A percentile compares a stretch with the other conserved stretches of the same genome.
Evolutionary conservation across 1,284 basidiomycete genomes (phyloP).

Genomic region (Vanrija sp.): DNA sequence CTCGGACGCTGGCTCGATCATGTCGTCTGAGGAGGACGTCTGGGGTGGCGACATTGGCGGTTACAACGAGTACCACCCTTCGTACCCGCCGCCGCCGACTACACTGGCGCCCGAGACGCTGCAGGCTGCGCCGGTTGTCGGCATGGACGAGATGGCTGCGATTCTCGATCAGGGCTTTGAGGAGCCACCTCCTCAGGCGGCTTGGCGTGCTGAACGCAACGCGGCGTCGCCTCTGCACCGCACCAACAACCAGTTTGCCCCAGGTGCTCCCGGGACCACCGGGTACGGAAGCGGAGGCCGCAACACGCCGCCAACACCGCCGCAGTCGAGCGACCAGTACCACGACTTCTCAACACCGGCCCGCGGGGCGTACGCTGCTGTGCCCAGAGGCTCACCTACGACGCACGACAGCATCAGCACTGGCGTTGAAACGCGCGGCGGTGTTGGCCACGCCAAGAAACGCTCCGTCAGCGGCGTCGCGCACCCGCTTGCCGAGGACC

Average conservation of each 20-base stretch:
- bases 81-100: slow-evolving; percentile 78
- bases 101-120: slow-evolving; percentile 57
- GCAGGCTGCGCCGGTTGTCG: slow-evolving; percentile 54
- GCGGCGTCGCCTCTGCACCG: slow-evolving; percentile 29
- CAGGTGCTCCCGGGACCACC: background rate
- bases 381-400: slow-evolving; percentile 2
- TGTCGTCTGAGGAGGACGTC: slow-evolving; percentile 86
- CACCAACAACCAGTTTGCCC: slow-evolving; percentile 5
- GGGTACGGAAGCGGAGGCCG: background rate
- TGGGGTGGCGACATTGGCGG: slow-evolving; percentile 64
- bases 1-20: slow-evolving; percentile 62
- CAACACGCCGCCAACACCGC: background rate
- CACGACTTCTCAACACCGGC: background rate
- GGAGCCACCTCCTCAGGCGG: slow-evolving; percentile 52
- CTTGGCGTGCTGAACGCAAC: slow-evolving; percentile 21
- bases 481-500: background rate
- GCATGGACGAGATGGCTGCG: slow-evolving; percentile 72
- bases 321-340: slow-evolving; percentile 2
- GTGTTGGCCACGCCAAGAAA: slow-evolving; percentile 1
- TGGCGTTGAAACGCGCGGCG: slow-evolving; percentile 7
- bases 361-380: background rate
- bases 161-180: slow-evolving; percentile 87
- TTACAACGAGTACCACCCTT: slow-evolving; percentile 77
- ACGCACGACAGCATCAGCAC: slow-evolving; percentile 7
- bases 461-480: background rate